phyloP scores from a whole-genome alignment of 352 stramenopile species.

The Phytophthora melonis region DNA sequence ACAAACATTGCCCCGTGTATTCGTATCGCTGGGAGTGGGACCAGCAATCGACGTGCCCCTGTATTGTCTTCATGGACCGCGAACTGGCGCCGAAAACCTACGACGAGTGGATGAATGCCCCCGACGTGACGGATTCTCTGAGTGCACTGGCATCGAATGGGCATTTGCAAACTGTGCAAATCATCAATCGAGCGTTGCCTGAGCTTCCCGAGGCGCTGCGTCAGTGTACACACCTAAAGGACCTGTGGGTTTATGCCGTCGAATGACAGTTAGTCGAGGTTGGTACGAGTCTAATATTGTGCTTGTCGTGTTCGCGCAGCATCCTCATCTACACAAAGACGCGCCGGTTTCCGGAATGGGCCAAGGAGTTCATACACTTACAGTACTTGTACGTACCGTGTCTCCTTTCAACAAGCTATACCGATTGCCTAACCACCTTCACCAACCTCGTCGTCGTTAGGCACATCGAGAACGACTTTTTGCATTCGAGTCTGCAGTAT shows the following conservation, averaged over 20 bases:
- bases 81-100: slow-evolving; percentile 34
- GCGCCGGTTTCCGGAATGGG: slow-evolving; percentile 33
- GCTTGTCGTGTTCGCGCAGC: slow-evolving; percentile 1
- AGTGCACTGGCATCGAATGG: slow-evolving; percentile 37
- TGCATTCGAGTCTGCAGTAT: slow-evolving; percentile 42
- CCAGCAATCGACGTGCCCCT: slow-evolving; percentile 35
- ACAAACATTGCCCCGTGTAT: slow-evolving; percentile 48
- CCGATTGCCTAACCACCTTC: not conserved
- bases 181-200: slow-evolving; percentile 50
- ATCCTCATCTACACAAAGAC: slow-evolving; percentile 48
- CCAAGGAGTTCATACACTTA: slow-evolving; percentile 40
- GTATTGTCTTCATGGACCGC: slow-evolving; percentile 49
- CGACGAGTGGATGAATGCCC: slow-evolving; percentile 45
- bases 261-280: not conserved
- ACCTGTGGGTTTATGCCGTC: slow-evolving; percentile 19
- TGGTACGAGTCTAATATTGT: not conserved
- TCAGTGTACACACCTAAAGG: slow-evolving; percentile 37
- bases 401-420: not conserved
- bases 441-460: slow-evolving; percentile 1
- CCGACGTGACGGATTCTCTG: slow-evolving; percentile 44
- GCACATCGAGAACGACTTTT: slow-evolving; percentile 47
- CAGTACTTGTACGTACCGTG: slow-evolving; percentile 47
- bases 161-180: slow-evolving; percentile 47
- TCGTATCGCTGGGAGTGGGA: slow-evolving; percentile 51
- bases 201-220: slow-evolving; percentile 43